Conservation (phyloP, 192 early-diverging fungal species). For the Coemansia sp. region DNA sequence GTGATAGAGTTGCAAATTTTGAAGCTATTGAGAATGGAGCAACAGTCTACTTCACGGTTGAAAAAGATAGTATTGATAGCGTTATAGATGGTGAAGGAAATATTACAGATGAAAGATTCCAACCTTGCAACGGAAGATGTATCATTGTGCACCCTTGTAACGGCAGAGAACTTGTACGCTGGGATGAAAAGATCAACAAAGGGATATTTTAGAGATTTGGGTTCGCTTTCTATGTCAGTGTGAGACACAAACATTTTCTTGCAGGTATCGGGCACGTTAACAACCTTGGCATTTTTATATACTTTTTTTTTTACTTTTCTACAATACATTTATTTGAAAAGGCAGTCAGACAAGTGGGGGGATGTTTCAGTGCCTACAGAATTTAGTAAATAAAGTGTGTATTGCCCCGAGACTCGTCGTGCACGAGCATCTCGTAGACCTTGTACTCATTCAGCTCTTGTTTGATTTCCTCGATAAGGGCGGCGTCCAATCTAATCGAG, state of each 20-base stretch:
- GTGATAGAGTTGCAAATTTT: neutral
- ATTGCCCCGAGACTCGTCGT: slow-evolving; percentile 72
- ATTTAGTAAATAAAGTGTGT: slow-evolving; percentile 74
- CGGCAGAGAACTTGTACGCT: neutral
- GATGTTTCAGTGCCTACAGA: neutral
- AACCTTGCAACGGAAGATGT: neutral
- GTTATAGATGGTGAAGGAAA: neutral
- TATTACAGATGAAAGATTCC: no score
- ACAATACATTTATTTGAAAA: slow-evolving; percentile 2
- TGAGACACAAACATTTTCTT: no score
- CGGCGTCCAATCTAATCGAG: slow-evolving; percentile 79
- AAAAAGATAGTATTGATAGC: neutral
- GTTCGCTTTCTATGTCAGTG: no score
- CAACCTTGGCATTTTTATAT: neutral
- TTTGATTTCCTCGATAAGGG: slow-evolving; percentile 85
- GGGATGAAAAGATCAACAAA: neutral
- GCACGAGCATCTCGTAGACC: slow-evolving; percentile 88
- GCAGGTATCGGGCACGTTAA: neutral
- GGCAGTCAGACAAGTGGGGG: neutral
- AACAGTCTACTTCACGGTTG: neutral
- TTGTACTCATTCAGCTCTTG: slow-evolving; percentile 97
- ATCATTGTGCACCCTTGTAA: neutral
- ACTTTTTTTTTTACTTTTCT: neutral
- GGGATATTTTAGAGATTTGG: neutral
- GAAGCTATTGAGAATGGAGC: neutral